phyloP scores from a whole-genome alignment of 805 yeast genomes.

The Tetrapisispora arboricola region DNA sequence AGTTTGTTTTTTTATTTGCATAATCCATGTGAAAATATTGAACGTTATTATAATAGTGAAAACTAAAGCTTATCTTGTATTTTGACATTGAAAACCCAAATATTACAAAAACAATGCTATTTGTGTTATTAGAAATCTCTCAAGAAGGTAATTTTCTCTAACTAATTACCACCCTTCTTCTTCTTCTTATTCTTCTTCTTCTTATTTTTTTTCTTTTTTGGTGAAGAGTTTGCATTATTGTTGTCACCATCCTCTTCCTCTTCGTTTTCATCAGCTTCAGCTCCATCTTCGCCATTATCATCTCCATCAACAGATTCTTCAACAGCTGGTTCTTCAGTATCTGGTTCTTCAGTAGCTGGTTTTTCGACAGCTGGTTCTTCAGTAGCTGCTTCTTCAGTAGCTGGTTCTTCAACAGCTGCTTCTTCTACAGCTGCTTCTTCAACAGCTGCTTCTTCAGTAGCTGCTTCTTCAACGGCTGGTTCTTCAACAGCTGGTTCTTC shows the following conservation, averaged over 20 bases:
- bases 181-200: conserved; percentile 4
- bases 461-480: conserved; percentile 4
- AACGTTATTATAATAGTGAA: neutral
- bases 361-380: conserved; percentile 5
- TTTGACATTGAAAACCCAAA: neutral
- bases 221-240: neutral
- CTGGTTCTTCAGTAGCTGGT: conserved; percentile 6
- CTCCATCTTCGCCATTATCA: conserved; percentile 3
- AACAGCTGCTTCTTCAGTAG: conserved; percentile 5
- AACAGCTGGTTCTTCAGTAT: conserved; percentile 6
- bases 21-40: neutral
- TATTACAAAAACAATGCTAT: neutral
- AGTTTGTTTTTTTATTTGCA: neutral
- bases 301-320: conserved; percentile 4
- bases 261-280: neutral
- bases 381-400: conserved; percentile 3
- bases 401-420: conserved; percentile 3
- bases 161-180: conserved; percentile 5
- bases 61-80: neutral
- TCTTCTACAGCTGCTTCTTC: conserved; percentile 5
- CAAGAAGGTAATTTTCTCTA: neutral
- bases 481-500: conserved; percentile 6
- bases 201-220: conserved; percentile 2
- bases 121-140: neutral
- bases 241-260: conserved; percentile 6